Base-by-base conservation (phyloP, 495 filamentous ascomycete species). In the Penicillium mononematosum region DNA sequence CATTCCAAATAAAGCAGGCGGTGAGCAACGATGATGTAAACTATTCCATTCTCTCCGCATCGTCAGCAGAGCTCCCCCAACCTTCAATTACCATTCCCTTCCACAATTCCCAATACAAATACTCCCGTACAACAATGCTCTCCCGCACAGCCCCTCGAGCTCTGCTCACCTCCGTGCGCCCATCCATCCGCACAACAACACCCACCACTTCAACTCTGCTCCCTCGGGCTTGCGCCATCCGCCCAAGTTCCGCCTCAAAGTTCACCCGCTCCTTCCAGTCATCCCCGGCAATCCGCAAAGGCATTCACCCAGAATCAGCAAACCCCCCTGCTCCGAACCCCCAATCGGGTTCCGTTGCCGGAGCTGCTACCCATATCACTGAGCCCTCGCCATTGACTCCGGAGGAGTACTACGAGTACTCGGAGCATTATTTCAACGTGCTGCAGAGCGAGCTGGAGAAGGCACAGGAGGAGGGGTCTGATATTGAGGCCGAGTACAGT, bases 401-500 rank as follows among this genome's bases (percentile, higher is more conserved):
- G 24, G 59, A 61, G 47, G 49, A 78, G 52, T 84, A 81, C 67
- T 72, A 80, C 56, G 71, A 76, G 36, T 72, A 78, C 60, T 71
- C 80, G 17, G 78, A 83, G 58, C 63, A 70, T 45, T 83, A 78
- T 61, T 73, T 84, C 49, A 73, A 83, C 42, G 58, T 67, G 14
- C 68, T 84, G 9, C 65, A 80, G 44, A 50, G 36, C 1, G 70
- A 76, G 42, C 58, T 84, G 4, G 81, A 84, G 65, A 67, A 63
- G 25, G 48, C 70, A 16, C 72, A 77, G 43, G 76, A 81, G 54
- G 74, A 78, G 16, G 68, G 77, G 0, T 69, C 72, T 0, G 79
- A 81, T 36, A 61, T 82, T n/a, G 81, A 83, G 50, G 76, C 77
- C 8, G 85, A 88, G 65, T 87, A 83, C 58, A 75, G 69, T 48